Conservation (phyloP, 78 protist genomes). For the Chrysochromulina parva region DNA sequence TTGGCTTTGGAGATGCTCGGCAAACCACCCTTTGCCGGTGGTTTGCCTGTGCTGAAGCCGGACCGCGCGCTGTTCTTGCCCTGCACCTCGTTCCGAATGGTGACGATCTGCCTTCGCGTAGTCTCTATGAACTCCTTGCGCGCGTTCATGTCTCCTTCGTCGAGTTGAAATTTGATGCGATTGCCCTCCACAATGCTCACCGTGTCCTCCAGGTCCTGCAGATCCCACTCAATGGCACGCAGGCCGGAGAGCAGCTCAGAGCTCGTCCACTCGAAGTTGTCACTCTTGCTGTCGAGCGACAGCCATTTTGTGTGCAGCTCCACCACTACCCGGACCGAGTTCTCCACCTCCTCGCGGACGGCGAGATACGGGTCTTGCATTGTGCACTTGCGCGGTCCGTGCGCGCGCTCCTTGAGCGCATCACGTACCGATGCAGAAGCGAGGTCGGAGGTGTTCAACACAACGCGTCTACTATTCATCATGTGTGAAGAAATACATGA, state of each 20-base stretch:
- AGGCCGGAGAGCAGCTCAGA: constrained; percentile 13
- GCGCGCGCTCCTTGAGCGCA: too few species aligned
- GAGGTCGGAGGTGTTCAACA: too few species aligned
- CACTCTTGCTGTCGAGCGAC: neutral
- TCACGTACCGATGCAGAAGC: too few species aligned
- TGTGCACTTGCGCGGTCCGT: too few species aligned
- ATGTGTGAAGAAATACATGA: too few species aligned
- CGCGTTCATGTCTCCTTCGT: neutral
- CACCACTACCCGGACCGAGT: too few species aligned
- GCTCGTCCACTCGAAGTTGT: neutral
- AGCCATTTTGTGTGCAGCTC: too few species aligned
- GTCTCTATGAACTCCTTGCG: neutral
- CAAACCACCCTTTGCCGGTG: neutral
- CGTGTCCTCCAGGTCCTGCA: constrained; percentile 16
- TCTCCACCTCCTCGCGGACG: too few species aligned
- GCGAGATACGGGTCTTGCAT: too few species aligned
- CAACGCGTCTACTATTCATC: too few species aligned
- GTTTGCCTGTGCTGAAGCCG: neutral
- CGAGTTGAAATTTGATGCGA: neutral
- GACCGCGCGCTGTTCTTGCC: neutral
- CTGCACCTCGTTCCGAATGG: neutral
- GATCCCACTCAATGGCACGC: constrained; percentile 12
- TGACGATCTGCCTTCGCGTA: neutral
- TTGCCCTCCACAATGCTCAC: neutral
- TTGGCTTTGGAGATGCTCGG: neutral